These are phyloP conservation scores for Ascochyta koolunga DNA, from an alignment of 2,329 filamentous ascomycete genomes.

Conservation along the genomic window DNA sequence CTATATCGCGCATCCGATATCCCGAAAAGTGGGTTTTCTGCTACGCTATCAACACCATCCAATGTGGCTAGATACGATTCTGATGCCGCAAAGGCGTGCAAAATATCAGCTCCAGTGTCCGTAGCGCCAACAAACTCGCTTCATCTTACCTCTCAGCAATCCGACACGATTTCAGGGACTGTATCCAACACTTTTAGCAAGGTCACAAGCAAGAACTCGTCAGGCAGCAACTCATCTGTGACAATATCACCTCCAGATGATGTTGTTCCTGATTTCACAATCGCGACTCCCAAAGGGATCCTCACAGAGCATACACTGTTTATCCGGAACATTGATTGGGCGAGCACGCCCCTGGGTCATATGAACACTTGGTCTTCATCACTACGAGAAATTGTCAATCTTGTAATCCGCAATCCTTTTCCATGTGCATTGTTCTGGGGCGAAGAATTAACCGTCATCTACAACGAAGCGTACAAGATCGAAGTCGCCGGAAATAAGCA, in stretches of 20 bases:
- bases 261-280: slow-evolving; percentile 39
- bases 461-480: slow-evolving; percentile 50
- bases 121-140: slow-evolving; percentile 5
- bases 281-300: slow-evolving; percentile 26
- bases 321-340: slow-evolving; percentile 56
- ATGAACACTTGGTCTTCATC: slow-evolving; percentile 56
- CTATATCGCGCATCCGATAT: slow-evolving; percentile 27
- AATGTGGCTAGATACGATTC: neutral
- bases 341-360: slow-evolving; percentile 54
- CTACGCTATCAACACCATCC: slow-evolving; percentile 3
- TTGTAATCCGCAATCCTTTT: slow-evolving; percentile 40
- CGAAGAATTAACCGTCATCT: slow-evolving; percentile 45
- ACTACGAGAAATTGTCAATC: slow-evolving; percentile 51
- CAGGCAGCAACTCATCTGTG: slow-evolving; percentile 25
- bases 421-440: slow-evolving; percentile 52
- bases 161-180: slow-evolving; percentile 13
- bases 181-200: slow-evolving; percentile 13
- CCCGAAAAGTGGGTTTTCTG: slow-evolving; percentile 14
- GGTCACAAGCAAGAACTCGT: slow-evolving; percentile 26
- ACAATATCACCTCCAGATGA: slow-evolving; percentile 30
- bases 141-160: slow-evolving; percentile 5
- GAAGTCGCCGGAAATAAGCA: slow-evolving; percentile 37
- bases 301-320: slow-evolving; percentile 42
- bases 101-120: slow-evolving; percentile 11
- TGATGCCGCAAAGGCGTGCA: slow-evolving; percentile 7